Evolutionary conservation across 805 yeast genomes (phyloP).

Genomic region (Metschnikowia shivogae): DNA sequence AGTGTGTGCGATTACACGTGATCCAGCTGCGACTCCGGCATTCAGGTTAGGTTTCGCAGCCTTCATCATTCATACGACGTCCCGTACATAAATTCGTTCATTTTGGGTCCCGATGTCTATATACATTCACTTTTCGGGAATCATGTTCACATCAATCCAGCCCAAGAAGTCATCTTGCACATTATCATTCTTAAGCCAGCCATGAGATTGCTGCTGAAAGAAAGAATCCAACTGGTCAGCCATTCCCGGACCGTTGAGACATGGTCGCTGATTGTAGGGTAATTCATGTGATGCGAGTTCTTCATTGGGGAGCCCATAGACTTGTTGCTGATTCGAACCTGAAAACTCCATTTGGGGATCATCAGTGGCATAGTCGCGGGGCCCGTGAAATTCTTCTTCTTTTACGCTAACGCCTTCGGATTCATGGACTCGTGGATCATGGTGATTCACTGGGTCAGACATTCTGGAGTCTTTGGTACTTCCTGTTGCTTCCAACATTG

Average conservation of each 20-base stretch:
- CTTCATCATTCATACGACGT: too few relatives aligned
- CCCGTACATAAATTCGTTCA: too few relatives aligned
- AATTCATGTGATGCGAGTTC: slow-evolving; percentile 7
- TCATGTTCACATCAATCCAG: slow-evolving; percentile 77
- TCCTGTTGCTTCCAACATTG: slow-evolving; percentile 79
- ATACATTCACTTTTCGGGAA: slow-evolving; percentile 12
- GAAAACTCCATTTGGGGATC: background rate
- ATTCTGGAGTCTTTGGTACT: slow-evolving; percentile 35
- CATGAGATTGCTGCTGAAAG: slow-evolving; percentile 77
- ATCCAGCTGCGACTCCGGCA: background rate
- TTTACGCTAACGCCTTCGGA: background rate
- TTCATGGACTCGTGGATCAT: background rate
- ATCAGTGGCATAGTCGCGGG: background rate
- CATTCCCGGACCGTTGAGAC: slow-evolving; percentile 13
- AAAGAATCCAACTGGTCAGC: slow-evolving; percentile 49
- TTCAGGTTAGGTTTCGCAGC: background rate
- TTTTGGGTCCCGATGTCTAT: background rate
- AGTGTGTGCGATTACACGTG: slow-evolving; percentile 2
- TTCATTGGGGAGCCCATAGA: slow-evolving; percentile 5
- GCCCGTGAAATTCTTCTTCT: background rate
- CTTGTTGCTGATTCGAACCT: background rate
- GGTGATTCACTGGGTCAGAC: background rate
- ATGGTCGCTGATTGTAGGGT: slow-evolving; percentile 7
- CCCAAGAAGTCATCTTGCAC: slow-evolving; percentile 85
- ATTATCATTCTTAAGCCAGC: slow-evolving; percentile 69